Percentiles rank a stretch among this genome's conserved stretches.
Evolutionary conservation across 805 yeast species (phyloP).

Genomic region (Saccharomycopsis vini): DNA sequence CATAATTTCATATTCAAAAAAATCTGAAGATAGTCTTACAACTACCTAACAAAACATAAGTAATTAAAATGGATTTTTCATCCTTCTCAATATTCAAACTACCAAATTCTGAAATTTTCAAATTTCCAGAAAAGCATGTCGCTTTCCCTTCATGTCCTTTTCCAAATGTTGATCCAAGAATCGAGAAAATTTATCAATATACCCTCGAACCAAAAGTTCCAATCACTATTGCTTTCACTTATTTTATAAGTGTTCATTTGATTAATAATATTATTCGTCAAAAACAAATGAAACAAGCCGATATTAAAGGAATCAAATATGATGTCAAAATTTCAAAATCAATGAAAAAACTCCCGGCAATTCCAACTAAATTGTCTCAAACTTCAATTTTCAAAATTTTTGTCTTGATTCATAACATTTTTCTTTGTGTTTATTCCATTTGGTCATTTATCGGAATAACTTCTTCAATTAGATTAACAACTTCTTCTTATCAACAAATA

Average conservation of each 20-base stretch:
- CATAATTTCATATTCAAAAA: no score
- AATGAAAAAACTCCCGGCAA: constrained; percentile 37
- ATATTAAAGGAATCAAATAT: constrained; percentile 22
- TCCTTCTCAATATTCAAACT: constrained; percentile 6
- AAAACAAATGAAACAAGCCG: constrained; percentile 33
- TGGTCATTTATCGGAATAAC: constrained; percentile 69
- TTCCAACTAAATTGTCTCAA: constrained; percentile 43
- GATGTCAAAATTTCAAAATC: constrained; percentile 21
- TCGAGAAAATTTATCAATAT: constrained; percentile 7
- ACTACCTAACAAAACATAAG: no score
- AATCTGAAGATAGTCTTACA: no score
- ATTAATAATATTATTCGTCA: constrained; percentile 39
- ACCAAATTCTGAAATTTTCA: constrained; percentile 10
- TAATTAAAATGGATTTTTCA: constrained; percentile 2
- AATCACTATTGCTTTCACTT: constrained; percentile 45
- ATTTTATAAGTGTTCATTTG: constrained; percentile 49
- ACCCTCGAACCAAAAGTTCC: constrained; percentile 32
- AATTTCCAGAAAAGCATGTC: constrained; percentile 3
- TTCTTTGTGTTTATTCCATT: constrained; percentile 54
- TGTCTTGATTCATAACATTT: constrained; percentile 52
- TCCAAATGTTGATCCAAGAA: neutral
- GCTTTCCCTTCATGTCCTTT: constrained; percentile 15
- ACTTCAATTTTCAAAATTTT: constrained; percentile 39
- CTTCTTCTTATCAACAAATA: constrained; percentile 25
- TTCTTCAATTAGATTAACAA: constrained; percentile 37